Conservation (phyloP, 1,284 basidiomycete species). For the Exsudoporus floridanus region DNA sequence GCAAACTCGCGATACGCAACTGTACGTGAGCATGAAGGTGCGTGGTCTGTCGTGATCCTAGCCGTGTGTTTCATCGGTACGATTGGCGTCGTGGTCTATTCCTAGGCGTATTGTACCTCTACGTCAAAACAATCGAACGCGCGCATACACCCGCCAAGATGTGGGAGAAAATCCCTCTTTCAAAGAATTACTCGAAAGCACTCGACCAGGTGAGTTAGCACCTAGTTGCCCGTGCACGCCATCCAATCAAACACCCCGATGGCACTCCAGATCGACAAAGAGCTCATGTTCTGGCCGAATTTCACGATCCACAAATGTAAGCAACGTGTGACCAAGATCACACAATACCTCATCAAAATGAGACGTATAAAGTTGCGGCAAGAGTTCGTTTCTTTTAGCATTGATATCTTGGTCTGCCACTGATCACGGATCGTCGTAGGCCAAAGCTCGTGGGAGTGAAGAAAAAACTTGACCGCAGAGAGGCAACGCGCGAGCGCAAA, state of each 20-base stretch:
- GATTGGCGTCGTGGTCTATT: background rate
- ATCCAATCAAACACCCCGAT: background rate
- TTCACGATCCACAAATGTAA: conserved; percentile 99
- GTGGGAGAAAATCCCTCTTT: conserved; percentile 96
- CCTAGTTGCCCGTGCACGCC: background rate
- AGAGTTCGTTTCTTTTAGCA: conserved; percentile 59
- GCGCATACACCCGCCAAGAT: conserved; percentile 94
- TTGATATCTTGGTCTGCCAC: background rate
- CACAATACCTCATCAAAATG: conserved; percentile 99
- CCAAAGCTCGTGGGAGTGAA: conserved; percentile 94
- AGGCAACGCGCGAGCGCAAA: conserved; percentile 91
- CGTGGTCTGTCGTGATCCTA: conserved; percentile 22
- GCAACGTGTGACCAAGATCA: conserved; percentile 98
- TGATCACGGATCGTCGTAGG: conserved; percentile 42
- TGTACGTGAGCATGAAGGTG: conserved; percentile 92
- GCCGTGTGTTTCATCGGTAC: background rate
- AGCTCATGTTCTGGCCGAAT: conserved; percentile 97
- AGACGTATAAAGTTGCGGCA: conserved; percentile 85
- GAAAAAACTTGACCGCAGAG: conserved; percentile 96
- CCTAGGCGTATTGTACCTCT: conserved; percentile 89
- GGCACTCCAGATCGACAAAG: conserved; percentile 80
- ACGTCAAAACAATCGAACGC: conserved; percentile 96
- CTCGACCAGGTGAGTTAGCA: conserved; percentile 80
- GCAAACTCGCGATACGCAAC: conserved; percentile 98
- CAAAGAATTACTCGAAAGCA: conserved; percentile 93